These are phyloP conservation scores for Fistulinella staudtii DNA, from an alignment of 1,284 basidiomycete species.

Conservation along the genomic window DNA sequence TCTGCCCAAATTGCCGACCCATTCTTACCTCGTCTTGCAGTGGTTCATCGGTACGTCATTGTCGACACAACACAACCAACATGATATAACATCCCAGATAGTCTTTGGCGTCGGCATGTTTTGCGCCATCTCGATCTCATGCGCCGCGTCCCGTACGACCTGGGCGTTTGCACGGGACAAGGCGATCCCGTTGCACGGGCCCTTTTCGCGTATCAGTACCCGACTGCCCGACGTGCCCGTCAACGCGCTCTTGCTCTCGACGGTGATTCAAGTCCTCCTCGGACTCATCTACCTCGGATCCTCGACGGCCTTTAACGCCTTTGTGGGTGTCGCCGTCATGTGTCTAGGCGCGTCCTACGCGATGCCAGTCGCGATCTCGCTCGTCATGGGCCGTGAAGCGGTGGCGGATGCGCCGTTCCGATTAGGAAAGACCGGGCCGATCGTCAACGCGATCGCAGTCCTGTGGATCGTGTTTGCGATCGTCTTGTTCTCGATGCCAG, in stretches of 20 bases:
- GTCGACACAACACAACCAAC: too few species aligned
- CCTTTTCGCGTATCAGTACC: constrained; percentile 48
- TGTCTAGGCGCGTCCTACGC: constrained; percentile 52
- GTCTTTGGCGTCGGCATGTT: constrained; percentile 55
- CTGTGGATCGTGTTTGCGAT: constrained; percentile 49
- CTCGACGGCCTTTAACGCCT: constrained; percentile 53
- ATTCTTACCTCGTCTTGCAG: constrained; percentile 20
- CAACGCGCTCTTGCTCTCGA: constrained; percentile 57
- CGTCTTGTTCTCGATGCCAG: constrained; percentile 58
- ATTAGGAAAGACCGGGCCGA: constrained; percentile 39
- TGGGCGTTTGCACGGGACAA: constrained; percentile 70
- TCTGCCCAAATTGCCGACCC: not conserved
- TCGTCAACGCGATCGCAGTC: constrained; percentile 43
- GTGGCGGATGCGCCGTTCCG: constrained; percentile 43
- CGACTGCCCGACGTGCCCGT: constrained; percentile 44
- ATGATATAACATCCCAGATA: too few species aligned
- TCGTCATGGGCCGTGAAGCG: constrained; percentile 37
- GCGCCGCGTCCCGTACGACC: constrained; percentile 63
- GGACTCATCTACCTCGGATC: constrained; percentile 54
- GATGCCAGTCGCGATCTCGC: constrained; percentile 47
- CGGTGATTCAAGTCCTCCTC: constrained; percentile 50
- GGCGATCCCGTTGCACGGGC: constrained; percentile 55
- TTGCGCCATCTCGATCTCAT: constrained; percentile 58
- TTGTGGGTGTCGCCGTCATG: constrained; percentile 52
- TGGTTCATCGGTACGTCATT: constrained; percentile 44